Evolutionary conservation across 2,329 filamentous ascomycete genomes (phyloP).

Genomic region (Aspergillus brunneoviolaceus): DNA sequence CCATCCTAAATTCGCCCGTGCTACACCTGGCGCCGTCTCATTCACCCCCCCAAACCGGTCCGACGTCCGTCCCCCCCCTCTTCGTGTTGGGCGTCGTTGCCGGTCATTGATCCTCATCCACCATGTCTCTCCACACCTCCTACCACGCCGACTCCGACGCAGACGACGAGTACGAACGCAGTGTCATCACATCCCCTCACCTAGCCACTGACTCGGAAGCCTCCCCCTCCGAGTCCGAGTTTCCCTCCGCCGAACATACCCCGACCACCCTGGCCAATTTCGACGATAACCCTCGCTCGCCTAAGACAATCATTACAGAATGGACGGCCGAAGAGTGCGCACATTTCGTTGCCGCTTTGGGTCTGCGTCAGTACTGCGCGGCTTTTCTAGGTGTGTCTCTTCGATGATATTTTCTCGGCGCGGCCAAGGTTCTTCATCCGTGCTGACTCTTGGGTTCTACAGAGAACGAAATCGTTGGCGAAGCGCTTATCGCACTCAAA

Average conservation of each 20-base stretch:
- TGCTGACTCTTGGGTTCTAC: slow-evolving; percentile 8
- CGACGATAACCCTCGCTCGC: slow-evolving; percentile 53
- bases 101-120: slow-evolving; percentile 11
- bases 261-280: slow-evolving; percentile 60
- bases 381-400: slow-evolving; percentile 71
- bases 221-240: slow-evolving; percentile 58
- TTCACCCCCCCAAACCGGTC: slow-evolving; percentile 7
- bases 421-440: slow-evolving; percentile 11
- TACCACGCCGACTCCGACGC: slow-evolving; percentile 65
- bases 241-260: slow-evolving; percentile 60
- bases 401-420: not conserved
- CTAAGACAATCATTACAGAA: slow-evolving; percentile 57
- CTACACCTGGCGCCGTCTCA: slow-evolving; percentile 1
- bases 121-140: slow-evolving; percentile 47
- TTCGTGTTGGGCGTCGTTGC: slow-evolving; percentile 17
- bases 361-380: slow-evolving; percentile 78
- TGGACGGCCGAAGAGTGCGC: slow-evolving; percentile 82
- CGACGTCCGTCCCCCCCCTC: slow-evolving; percentile 16
- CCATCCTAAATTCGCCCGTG: not conserved
- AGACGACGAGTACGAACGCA: slow-evolving; percentile 65
- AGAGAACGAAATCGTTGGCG: slow-evolving; percentile 95
- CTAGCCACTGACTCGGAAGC: slow-evolving; percentile 58
- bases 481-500: slow-evolving; percentile 81
- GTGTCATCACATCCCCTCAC: slow-evolving; percentile 57
- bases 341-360: slow-evolving; percentile 79